Evolutionary conservation across 2,329 filamentous ascomycete genomes (phyloP).

Genomic region (Penicillium sp.): DNA sequence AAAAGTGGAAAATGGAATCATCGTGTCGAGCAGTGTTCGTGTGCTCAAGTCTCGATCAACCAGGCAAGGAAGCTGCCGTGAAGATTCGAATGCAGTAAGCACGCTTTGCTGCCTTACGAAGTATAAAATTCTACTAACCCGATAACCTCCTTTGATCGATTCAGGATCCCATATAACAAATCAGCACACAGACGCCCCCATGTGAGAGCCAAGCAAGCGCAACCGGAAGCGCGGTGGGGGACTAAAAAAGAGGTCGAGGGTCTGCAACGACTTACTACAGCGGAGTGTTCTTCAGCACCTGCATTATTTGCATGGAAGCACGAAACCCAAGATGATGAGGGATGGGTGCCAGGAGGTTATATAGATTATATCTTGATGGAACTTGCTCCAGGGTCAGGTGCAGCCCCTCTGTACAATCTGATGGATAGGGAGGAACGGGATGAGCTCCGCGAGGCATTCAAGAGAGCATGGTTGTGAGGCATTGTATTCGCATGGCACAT

Average conservation of each 20-base stretch:
- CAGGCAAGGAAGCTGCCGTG: neutral
- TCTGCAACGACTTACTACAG: neutral
- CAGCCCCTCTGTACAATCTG: neutral
- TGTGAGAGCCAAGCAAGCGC: neutral
- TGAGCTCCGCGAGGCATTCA: neutral
- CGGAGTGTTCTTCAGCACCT: neutral
- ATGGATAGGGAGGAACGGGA: neutral
- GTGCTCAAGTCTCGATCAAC: neutral
- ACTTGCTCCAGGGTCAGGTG: neutral
- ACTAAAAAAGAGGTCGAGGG: neutral
- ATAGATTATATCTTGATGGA: constrained; percentile 1
- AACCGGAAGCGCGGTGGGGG: neutral
- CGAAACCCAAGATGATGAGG: neutral
- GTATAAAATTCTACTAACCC: too few relatives aligned
- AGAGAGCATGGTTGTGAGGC: neutral
- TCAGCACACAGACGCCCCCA: neutral
- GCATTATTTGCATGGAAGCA: neutral
- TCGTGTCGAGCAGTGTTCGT: neutral
- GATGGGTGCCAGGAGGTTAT: neutral
- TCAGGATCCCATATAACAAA: neutral
- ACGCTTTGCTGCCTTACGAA: neutral
- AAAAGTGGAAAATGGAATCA: neutral
- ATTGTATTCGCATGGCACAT: too few relatives aligned
- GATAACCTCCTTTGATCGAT: neutral
- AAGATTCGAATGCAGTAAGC: constrained; percentile 3